Conservation (phyloP, 2,329 filamentous ascomycete genomes). For the Microsporum canis region DNA sequence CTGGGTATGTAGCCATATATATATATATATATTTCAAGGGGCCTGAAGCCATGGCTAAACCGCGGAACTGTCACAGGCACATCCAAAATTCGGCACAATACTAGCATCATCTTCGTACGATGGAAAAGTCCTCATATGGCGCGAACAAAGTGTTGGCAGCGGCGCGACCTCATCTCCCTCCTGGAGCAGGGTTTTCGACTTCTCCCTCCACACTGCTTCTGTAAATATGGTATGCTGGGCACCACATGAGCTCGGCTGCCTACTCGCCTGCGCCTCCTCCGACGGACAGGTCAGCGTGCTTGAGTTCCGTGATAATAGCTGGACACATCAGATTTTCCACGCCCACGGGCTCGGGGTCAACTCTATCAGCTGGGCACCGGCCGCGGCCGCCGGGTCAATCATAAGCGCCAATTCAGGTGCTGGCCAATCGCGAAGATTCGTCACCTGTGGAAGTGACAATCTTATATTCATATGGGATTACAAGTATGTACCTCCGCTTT, state of each 20-base stretch:
- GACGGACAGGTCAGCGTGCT: constrained; percentile 90
- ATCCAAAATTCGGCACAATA: constrained; percentile 97
- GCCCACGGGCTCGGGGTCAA: constrained; percentile 93
- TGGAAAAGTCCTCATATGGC: constrained; percentile 97
- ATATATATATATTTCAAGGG: not conserved
- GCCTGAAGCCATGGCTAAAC: not conserved
- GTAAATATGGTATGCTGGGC: constrained; percentile 97
- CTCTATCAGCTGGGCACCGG: constrained; percentile 88
- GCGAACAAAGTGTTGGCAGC: constrained; percentile 53
- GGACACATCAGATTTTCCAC: constrained; percentile 78
- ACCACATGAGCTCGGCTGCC: constrained; percentile 89
- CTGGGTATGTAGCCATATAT: constrained; percentile 47
- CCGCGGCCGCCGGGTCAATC: constrained; percentile 70
- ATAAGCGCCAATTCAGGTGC: constrained; percentile 58
- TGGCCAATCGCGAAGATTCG: constrained; percentile 66
- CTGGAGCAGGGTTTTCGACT: constrained; percentile 86
- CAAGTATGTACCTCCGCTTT: constrained; percentile 37
- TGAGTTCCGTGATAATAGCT: constrained; percentile 93
- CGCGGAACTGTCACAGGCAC: constrained; percentile 43
- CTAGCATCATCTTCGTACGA: constrained; percentile 92
- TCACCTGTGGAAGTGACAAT: constrained; percentile 91
- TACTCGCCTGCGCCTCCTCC: constrained; percentile 86
- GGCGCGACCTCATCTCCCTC: constrained; percentile 36
- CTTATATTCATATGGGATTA: constrained; percentile 87
- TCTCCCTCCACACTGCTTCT: constrained; percentile 83